These are phyloP conservation scores for Lepidium africanum DNA, from an alignment of 345 rosid species.

Conservation along the genomic window DNA sequence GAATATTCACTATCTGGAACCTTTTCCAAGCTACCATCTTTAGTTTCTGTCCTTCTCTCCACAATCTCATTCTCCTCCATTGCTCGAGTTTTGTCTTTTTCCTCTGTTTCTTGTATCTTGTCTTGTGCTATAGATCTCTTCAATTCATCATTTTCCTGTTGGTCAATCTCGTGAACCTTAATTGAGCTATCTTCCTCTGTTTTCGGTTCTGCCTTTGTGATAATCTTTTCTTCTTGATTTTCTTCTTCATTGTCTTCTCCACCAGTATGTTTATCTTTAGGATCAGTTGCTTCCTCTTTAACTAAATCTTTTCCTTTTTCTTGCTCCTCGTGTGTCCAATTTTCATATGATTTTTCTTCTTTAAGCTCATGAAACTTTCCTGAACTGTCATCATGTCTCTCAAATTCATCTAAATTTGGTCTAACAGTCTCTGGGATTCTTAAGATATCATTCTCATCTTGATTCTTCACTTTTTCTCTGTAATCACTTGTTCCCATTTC, in stretches of 20 bases:
- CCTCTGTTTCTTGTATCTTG: constrained; percentile 1
- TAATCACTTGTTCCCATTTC: neutral
- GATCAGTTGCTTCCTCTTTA: constrained; percentile 3
- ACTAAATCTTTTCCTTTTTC: neutral
- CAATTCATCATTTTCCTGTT: neutral
- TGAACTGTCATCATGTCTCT: neutral
- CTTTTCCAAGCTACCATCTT: constrained; percentile 10
- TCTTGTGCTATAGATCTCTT: constrained; percentile 1
- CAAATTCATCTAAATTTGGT: neutral
- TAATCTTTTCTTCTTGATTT: neutral
- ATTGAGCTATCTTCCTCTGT: neutral
- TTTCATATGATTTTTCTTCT: constrained; percentile 9
- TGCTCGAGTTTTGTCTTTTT: neutral
- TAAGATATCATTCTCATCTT: neutral
- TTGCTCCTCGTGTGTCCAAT: neutral
- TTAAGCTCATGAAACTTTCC: neutral
- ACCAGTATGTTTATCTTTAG: neutral
- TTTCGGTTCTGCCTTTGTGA: neutral
- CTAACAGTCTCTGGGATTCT: neutral
- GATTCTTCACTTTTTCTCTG: constrained; percentile 1
- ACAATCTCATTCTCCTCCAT: neutral
- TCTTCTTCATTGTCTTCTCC: neutral
- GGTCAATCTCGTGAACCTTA: neutral
- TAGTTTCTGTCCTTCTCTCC: neutral
- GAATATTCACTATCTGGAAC: neutral